A percentile compares a stretch with the other conserved stretches of the same genome.
Conservation (phyloP, 257 asterid genomes). For the Solanum gracilifrons region DNA sequence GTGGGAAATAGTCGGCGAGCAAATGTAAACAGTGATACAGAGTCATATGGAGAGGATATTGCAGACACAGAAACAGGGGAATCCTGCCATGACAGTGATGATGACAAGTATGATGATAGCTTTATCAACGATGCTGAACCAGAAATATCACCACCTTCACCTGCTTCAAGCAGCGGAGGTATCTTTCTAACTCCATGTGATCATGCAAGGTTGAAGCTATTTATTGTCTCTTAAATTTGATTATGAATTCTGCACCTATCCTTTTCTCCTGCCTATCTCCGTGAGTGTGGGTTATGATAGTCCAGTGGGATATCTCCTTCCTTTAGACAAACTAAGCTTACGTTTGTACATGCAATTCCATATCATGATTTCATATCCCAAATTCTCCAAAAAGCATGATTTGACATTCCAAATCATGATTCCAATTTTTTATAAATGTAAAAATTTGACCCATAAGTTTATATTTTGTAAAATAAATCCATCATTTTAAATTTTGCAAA, state of each 20-base stretch:
- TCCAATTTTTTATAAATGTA: neutral
- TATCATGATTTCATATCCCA: neutral
- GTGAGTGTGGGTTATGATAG: neutral
- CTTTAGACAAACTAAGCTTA: neutral
- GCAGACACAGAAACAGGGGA: constrained; percentile 50
- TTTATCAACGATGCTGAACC: constrained; percentile 54
- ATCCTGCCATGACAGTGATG: constrained; percentile 39
- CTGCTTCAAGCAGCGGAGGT: constrained; percentile 39
- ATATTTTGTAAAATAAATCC: neutral
- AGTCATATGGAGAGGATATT: constrained; percentile 80
- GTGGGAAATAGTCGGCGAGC: constrained; percentile 16
- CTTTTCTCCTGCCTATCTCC: neutral
- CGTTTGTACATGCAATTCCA: neutral
- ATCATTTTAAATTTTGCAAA: neutral
- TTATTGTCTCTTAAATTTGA: neutral
- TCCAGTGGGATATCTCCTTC: neutral
- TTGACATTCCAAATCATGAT: neutral
- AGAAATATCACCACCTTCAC: constrained; percentile 24
- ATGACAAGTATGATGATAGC: constrained; percentile 67
- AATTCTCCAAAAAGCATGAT: neutral
- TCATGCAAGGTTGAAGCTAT: neutral
- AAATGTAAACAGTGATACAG: constrained; percentile 53
- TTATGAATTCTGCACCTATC: neutral
- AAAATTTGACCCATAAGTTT: neutral
- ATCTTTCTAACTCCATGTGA: constrained; percentile 1